Evolutionary conservation across 1,139 yeast species (phyloP).

Genomic region (Suhomyces taliae): DNA sequence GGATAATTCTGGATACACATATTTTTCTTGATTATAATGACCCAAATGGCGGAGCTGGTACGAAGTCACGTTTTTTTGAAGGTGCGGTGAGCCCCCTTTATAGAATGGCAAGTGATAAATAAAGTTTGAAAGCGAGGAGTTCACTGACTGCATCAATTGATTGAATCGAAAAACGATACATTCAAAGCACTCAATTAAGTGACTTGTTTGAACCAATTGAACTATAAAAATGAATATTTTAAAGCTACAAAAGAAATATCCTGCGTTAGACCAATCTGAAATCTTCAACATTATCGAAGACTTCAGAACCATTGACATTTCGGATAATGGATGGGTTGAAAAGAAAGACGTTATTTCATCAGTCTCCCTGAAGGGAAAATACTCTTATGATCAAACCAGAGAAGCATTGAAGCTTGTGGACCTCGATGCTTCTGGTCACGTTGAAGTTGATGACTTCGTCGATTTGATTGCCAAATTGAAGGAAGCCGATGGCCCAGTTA

Average conservation of each 20-base stretch:
- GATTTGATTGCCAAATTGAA: conserved; percentile 76
- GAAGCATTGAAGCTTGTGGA: conserved; percentile 87
- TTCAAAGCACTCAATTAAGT: not conserved
- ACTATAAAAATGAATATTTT: conserved; percentile 43
- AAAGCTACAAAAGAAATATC: conserved; percentile 75
- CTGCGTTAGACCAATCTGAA: conserved; percentile 81
- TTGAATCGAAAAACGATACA: not conserved
- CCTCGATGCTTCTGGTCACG: conserved; percentile 96
- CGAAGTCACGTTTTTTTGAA: conserved; percentile 8
- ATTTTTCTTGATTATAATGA: too few species aligned
- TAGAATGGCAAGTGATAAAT: not conserved
- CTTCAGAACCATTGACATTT: conserved; percentile 71
- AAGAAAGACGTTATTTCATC: conserved; percentile 87
- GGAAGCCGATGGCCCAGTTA: conserved; percentile 28
- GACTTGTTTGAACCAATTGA: not conserved
- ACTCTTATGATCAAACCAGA: conserved; percentile 88
- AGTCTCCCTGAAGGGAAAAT: conserved; percentile 74
- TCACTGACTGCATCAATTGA: not conserved
- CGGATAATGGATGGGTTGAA: conserved; percentile 95
- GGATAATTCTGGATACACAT: not conserved
- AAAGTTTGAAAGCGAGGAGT: not conserved
- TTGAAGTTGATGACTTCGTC: conserved; percentile 93
- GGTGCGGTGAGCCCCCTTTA: conserved; percentile 8
- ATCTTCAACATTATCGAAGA: conserved; percentile 82
- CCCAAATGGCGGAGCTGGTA: conserved; percentile 4